Percentiles rank a stretch among this genome's conserved stretches.
Evolutionary conservation across 2,329 filamentous ascomycete genomes (phyloP).

Genomic region (Neonectria punicea): DNA sequence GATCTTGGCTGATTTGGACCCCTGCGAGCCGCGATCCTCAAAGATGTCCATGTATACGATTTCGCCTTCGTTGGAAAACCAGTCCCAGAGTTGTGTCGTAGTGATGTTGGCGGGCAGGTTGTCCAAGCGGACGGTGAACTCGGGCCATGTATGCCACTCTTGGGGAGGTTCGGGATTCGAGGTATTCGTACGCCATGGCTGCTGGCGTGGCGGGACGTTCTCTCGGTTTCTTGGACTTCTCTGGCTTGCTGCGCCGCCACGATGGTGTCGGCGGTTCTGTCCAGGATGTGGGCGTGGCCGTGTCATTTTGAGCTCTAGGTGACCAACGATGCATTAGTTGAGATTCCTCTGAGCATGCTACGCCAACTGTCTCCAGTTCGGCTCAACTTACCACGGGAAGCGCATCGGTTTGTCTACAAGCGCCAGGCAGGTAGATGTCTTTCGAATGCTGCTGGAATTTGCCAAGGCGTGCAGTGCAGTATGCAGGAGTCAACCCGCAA

Average conservation of each 20-base stretch:
- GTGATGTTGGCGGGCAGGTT: slow-evolving; percentile 50
- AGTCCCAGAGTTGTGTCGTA: slow-evolving; percentile 59
- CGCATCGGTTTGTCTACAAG: background rate
- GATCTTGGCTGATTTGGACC: slow-evolving; percentile 54
- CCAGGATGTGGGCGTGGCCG: background rate
- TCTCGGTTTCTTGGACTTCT: background rate
- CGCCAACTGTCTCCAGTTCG: background rate
- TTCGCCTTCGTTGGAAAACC: slow-evolving; percentile 62
- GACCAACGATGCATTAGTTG: background rate
- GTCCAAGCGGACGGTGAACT: slow-evolving; percentile 46
- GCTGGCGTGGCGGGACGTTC: background rate
- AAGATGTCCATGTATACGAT: slow-evolving; percentile 68
- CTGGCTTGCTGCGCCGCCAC: background rate
- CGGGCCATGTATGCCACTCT: slow-evolving; percentile 50
- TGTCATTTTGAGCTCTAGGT: background rate
- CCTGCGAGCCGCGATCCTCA: slow-evolving; percentile 3
- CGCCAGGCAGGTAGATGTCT: background rate
- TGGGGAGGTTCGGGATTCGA: background rate
- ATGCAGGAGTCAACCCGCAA: background rate
- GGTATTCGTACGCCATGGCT: background rate
- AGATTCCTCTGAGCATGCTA: background rate
- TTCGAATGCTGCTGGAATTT: background rate
- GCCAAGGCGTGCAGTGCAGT: background rate
- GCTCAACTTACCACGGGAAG: background rate
- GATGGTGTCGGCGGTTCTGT: background rate